A percentile compares a stretch with the other conserved stretches of the same genome.
Conservation (phyloP, 768 basidiomycete species). For the Lactarius tabidus region DNA sequence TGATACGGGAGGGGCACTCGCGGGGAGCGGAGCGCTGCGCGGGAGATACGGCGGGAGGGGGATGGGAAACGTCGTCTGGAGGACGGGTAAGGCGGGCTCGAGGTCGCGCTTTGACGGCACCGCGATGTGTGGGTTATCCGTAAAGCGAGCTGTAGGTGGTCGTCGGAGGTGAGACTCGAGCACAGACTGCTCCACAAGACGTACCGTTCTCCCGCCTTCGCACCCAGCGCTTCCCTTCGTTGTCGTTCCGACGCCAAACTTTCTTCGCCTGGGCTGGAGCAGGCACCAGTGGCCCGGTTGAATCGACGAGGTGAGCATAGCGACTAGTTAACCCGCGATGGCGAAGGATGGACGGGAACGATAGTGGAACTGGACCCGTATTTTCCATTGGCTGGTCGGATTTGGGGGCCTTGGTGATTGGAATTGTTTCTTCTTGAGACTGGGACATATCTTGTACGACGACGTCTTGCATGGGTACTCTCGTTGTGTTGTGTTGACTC, state of each 20-base stretch:
- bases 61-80: conserved; percentile 63
- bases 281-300: not conserved
- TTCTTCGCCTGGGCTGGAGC: conserved; percentile 35
- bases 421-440: not conserved
- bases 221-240: conserved; percentile 75
- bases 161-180: not conserved
- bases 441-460: not conserved
- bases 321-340: conserved; percentile 50
- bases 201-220: conserved; percentile 74
- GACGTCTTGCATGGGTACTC: not conserved
- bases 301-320: conserved; percentile 47
- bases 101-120: conserved; percentile 59
- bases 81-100: conserved; percentile 39
- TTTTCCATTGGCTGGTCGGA: conserved; percentile 2
- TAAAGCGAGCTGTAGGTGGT: conserved; percentile 54
- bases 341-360: conserved; percentile 68
- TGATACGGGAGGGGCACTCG: conserved; percentile 36
- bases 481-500: not conserved
- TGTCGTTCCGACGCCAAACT: conserved; percentile 47
- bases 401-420: not conserved
- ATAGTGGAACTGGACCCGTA: conserved; percentile 47
- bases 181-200: conserved; percentile 24
- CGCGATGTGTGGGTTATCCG: conserved; percentile 68
- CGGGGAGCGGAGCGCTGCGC: conserved; percentile 52
- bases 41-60: conserved; percentile 70